Evolutionary conservation across 176 grass and related monocot genomes (phyloP), one percentile per base, ranked within the genome.

Genomic region (Oryza australiensis): DNA sequence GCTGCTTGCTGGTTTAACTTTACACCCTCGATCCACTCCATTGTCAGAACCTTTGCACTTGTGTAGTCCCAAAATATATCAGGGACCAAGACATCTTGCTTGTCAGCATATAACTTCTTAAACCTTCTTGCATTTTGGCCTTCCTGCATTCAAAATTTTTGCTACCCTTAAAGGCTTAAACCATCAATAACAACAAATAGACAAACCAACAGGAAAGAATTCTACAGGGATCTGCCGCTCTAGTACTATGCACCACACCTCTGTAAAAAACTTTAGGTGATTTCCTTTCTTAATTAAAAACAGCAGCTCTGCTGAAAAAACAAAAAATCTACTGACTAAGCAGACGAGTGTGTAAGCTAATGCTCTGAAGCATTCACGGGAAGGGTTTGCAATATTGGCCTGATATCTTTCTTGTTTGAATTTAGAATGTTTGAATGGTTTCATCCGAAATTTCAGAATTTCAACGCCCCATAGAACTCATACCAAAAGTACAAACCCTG

Each of bases 41-140:
- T 95, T 73, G 95, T 98, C 16, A 98, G 79, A 5, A 98, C 90
- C 70, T 98, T 98, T 53, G 84, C 84, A 82, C 95, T 94, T 51
- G 95, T 98, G 73, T 98, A 98, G 43, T 98, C 90, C 95, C 95
- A 98, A 79, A 94, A 94, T 67, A 98, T 98, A 83, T 94, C 92
- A 79, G 95, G 95, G 67, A 98, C 95, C 72, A 98, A 64, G 66
- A 98, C 57, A 77, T 94, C 95, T 86, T 98, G 81, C 62, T 98
- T 98, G 87, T 98, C 95, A 35, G 92, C 95, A 68, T 98, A 98
- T 43, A 98, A 84, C 37, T 98, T 98, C 69, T 83, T 94, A 88
- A 98, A 98, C 79, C 88, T 94, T 55, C 90, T 74, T 55, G 95
- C 95, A 73, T 98, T 98, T 88, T 98, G 95, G 7, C 92, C 95